These are phyloP conservation scores for Vanilla planifolia DNA, from an alignment of 106 monocot genomes.

Conservation along the genomic window DNA sequence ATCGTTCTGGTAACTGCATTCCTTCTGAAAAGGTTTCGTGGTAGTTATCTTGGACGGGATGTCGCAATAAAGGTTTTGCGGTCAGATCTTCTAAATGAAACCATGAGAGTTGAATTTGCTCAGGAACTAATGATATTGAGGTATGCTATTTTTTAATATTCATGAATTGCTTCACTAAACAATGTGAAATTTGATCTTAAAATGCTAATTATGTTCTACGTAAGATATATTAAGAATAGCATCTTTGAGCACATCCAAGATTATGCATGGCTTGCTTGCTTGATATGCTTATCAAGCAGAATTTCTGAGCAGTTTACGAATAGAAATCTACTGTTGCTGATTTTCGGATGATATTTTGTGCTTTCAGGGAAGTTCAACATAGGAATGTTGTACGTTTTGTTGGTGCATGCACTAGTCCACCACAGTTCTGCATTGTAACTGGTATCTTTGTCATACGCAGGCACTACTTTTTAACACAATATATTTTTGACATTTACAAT, in stretches of 20 bases:
- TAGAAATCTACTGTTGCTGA: not conserved
- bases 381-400: slow-evolving; percentile 55
- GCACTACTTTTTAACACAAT: not conserved
- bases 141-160: slow-evolving; percentile 16
- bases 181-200: slow-evolving; percentile 1
- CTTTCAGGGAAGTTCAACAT: slow-evolving; percentile 55
- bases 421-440: slow-evolving; percentile 54
- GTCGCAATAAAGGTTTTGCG: slow-evolving; percentile 89
- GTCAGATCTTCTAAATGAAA: slow-evolving; percentile 57
- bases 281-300: not conserved
- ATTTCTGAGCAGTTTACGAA: no score
- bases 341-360: not conserved
- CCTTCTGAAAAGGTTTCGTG: slow-evolving; percentile 55
- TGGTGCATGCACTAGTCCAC: slow-evolving; percentile 54
- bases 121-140: slow-evolving; percentile 92
- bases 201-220: not conserved
- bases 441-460: slow-evolving; percentile 21
- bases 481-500: no score
- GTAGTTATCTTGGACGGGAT: slow-evolving; percentile 67
- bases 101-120: slow-evolving; percentile 56
- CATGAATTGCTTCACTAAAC: not conserved
- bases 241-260: no score
- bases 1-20: not conserved
- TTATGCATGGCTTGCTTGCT: not conserved
- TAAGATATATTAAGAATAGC: no score